These are phyloP conservation scores for Amanita muscaria DNA, from an alignment of 768 basidiomycete species.

Conservation along the genomic window DNA sequence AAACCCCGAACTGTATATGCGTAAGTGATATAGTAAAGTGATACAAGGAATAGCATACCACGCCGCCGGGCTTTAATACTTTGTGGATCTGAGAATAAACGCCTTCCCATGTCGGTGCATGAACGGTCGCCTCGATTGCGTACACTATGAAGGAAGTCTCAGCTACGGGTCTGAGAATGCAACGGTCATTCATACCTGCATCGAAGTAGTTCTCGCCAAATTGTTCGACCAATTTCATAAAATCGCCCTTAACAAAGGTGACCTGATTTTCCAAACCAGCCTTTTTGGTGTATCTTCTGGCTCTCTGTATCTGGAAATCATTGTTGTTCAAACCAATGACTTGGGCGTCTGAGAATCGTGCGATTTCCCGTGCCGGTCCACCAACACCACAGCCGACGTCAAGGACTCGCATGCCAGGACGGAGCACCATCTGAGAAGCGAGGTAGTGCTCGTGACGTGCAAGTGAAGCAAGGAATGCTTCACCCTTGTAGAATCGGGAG, in stretches of 20 bases:
- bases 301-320: constrained; percentile 88
- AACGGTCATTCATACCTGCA: constrained; percentile 48
- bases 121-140: constrained; percentile 96
- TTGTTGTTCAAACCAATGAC: constrained; percentile 94
- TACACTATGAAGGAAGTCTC: constrained; percentile 48
- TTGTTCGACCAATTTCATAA: constrained; percentile 87
- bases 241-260: constrained; percentile 85
- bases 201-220: constrained; percentile 94
- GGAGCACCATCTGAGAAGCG: constrained; percentile 73
- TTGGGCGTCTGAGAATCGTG: constrained; percentile 76
- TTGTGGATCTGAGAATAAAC: constrained; percentile 90
- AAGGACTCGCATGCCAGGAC: constrained; percentile 89
- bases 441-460: constrained; percentile 99
- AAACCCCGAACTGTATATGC: constrained; percentile 76
- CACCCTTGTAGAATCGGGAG: constrained; percentile 93
- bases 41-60: constrained; percentile 42
- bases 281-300: constrained; percentile 68
- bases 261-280: constrained; percentile 73
- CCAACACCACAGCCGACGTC: constrained; percentile 99
- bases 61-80: constrained; percentile 92
- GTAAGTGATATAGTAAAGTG: background rate
- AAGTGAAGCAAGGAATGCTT: constrained; percentile 61
- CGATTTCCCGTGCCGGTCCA: constrained; percentile 93
- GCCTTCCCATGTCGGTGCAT: constrained; percentile 93
- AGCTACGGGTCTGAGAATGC: constrained; percentile 6